Evolutionary conservation across 2,329 filamentous ascomycete genomes (phyloP), one percentile per base, ranked within the genome.

Genomic region (Verticillium tricorpus): DNA sequence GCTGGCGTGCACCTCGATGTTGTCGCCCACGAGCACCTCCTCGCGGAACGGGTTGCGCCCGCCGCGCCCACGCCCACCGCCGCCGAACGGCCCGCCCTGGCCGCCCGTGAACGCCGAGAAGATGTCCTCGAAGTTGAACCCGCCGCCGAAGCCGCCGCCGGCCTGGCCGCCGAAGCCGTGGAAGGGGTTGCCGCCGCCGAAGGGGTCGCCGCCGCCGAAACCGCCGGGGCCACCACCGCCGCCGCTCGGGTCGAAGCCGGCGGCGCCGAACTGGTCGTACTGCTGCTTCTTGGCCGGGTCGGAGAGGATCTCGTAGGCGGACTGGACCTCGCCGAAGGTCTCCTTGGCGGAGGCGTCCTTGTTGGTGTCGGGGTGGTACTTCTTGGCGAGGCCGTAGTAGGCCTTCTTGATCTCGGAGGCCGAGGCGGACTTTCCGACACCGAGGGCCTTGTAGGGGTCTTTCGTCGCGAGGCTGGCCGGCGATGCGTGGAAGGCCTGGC

Each of bases 331-430:
- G 66, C 89, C 85, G 71, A 99, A 99, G 70, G 91, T 94, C 70
- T 98, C 95, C 74, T 98, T 98, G 39, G 95, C 93, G n/a, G 81
- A 84, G 2, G 91, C 76, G 69, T 98, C 95, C 76, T 98, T 98
- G 82, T 98, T 99, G 39, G 95, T 98, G 74, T 99, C 95, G 9
- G 95, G 95, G 71, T 99, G 95, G 74, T 87, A 99, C 73, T 98
- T 99, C 78, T 99, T 99, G 22, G 95, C 95, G 63, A 98, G 82
- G 58, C 93, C 92, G 74, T 99, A 99, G 80, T 99, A 99, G 3
- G 95, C 93, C 76, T 97, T 98, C 75, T 99, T 99, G 74, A 99
- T 98, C 39, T 98, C 94, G 63, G 87, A 81, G 3, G 92, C 80
- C 1, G 91, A 88, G n/a, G 95, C 92, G 65, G 78, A 84, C 74